A percentile compares a stretch with the other conserved stretches of the same genome.
These are phyloP conservation scores for Colletotrichum sp. DNA, from an alignment of 2,329 filamentous ascomycete species.

Conservation along the genomic window DNA sequence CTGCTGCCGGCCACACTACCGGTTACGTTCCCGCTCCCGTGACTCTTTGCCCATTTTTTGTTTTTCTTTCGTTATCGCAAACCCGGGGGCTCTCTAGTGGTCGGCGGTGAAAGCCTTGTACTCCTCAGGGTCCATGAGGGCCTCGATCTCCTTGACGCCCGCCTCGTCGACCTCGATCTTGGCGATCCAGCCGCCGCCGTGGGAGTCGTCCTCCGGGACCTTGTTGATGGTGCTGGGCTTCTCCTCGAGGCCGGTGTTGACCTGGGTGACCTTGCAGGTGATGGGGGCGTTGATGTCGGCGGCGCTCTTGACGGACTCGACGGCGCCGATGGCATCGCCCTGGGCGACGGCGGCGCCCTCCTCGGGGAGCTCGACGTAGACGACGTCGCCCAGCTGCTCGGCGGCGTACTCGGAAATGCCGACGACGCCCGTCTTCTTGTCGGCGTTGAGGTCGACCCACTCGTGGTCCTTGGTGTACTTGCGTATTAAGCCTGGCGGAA, in stretches of 20 bases:
- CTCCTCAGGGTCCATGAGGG: slow-evolving; percentile 76
- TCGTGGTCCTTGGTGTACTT: slow-evolving; percentile 98
- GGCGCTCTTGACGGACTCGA: slow-evolving; percentile 98
- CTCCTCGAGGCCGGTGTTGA: slow-evolving; percentile 80
- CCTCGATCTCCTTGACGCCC: slow-evolving; percentile 71
- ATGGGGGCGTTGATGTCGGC: slow-evolving; percentile 95
- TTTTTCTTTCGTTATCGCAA: not conserved
- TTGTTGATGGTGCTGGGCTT: slow-evolving; percentile 89
- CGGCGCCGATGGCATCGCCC: slow-evolving; percentile 88
- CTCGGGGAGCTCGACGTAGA: slow-evolving; percentile 93
- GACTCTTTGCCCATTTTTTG: not conserved
- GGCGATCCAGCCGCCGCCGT: slow-evolving; percentile 88
- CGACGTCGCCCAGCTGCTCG: slow-evolving; percentile 91
- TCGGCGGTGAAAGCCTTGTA: slow-evolving; percentile 77
- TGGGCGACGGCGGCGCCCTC: slow-evolving; percentile 69
- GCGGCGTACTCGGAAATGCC: slow-evolving; percentile 94
- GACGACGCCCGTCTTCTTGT: slow-evolving; percentile 79
- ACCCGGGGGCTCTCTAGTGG: slow-evolving; percentile 30
- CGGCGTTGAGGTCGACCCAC: slow-evolving; percentile 89
- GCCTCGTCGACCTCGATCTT: slow-evolving; percentile 79
- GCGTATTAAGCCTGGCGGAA: slow-evolving; percentile 64
- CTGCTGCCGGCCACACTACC: slow-evolving; percentile 3
- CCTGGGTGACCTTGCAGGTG: slow-evolving; percentile 74
- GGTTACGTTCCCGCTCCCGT: not conserved
- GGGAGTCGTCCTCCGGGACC: slow-evolving; percentile 79